A percentile compares a stretch with the other conserved stretches of the same genome.
These are phyloP conservation scores for Diospyros lotus DNA, from an alignment of 148 eudicot species.

Conservation along the genomic window DNA sequence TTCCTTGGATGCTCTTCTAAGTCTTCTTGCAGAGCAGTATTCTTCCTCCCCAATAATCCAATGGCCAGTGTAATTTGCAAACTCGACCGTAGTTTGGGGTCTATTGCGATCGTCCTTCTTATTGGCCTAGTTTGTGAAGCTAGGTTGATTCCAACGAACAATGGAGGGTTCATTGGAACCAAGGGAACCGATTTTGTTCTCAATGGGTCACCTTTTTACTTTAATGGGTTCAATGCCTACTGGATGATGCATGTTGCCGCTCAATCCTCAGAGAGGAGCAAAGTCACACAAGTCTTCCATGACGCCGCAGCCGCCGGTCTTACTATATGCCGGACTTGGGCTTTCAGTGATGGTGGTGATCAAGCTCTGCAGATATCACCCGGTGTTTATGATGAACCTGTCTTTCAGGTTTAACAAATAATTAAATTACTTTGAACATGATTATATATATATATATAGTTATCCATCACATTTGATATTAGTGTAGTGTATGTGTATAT, in stretches of 20 bases:
- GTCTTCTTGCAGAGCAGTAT: no score
- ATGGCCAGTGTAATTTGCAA: no score
- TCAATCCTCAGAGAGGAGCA: slow-evolving; percentile 11
- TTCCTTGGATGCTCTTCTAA: no score
- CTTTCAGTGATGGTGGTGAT: slow-evolving; percentile 22
- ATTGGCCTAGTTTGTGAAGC: background rate
- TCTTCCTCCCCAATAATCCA: no score
- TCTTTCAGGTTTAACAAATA: slow-evolving; percentile 14
- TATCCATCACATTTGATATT: no score
- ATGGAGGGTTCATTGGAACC: slow-evolving; percentile 3
- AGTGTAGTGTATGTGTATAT: no score
- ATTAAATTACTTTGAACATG: no score
- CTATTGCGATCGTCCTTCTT: background rate
- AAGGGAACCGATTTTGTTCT: background rate
- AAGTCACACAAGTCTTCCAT: slow-evolving; percentile 14
- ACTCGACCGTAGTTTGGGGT: no score
- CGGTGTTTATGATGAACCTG: slow-evolving; percentile 16
- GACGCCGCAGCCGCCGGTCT: slow-evolving; percentile 19
- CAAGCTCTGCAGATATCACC: slow-evolving; percentile 22
- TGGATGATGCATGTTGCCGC: slow-evolving; percentile 29
- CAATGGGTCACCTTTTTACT: slow-evolving; percentile 11
- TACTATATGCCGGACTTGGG: slow-evolving; percentile 26
- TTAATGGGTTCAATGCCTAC: slow-evolving; percentile 24
- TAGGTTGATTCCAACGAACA: no score
- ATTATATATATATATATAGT: no score